phyloP scores from a whole-genome alignment of 306 rosid species.

The Vachellia pachyceras region DNA sequence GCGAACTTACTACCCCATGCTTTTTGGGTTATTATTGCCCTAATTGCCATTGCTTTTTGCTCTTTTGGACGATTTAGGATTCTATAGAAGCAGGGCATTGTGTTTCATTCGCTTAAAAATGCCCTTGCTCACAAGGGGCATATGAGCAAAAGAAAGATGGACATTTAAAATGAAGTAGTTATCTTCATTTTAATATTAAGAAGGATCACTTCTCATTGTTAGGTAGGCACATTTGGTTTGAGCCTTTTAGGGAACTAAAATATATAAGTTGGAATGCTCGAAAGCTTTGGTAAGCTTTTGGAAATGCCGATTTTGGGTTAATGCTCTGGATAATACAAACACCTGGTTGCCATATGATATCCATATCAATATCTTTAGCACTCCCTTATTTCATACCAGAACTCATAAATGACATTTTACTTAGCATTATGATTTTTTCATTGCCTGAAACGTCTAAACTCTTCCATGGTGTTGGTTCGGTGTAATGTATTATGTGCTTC shows the following conservation, averaged over 20 bases:
- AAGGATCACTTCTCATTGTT: neutral
- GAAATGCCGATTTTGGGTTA: neutral
- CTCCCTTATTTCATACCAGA: neutral
- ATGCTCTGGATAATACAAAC: neutral
- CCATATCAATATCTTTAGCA: constrained; percentile 5
- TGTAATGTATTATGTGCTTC: neutral
- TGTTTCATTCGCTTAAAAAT: neutral
- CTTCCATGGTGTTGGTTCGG: constrained; percentile 6
- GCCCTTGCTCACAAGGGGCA: neutral
- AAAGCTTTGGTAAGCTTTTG: constrained; percentile 6
- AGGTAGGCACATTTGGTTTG: neutral
- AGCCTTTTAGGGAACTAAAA: neutral
- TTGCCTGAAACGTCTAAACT: constrained; percentile 6
- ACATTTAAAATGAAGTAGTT: neutral
- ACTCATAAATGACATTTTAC: constrained; percentile 2
- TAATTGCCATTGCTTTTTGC: neutral
- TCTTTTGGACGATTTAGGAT: constrained; percentile 12
- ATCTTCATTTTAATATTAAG: constrained; percentile 13
- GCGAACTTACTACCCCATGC: neutral
- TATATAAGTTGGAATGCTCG: neutral
- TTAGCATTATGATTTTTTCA: constrained; percentile 1
- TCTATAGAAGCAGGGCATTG: neutral
- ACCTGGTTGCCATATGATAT: neutral
- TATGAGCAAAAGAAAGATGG: neutral
- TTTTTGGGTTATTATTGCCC: neutral